Percentiles rank a stretch among this genome's conserved stretches.
Conservation (phyloP, 2,329 filamentous ascomycete genomes). For the Apiospora marii region DNA sequence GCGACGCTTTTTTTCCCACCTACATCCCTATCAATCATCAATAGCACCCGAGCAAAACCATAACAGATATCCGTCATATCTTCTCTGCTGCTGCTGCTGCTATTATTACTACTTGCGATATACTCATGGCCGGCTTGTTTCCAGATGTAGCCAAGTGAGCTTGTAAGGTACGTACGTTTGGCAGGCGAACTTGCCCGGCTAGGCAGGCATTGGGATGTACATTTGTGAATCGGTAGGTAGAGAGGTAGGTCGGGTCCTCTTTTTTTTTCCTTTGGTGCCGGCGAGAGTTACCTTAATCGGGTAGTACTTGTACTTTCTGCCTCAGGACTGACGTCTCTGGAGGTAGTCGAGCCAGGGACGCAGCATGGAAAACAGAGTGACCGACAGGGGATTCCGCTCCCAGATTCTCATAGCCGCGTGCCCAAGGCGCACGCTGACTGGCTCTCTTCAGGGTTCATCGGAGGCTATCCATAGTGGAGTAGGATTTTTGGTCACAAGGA, state of each 20-base stretch:
- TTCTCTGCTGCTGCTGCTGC: neutral
- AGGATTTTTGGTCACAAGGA: conserved; percentile 19
- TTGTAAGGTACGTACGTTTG: neutral
- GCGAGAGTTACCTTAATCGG: conserved; percentile 19
- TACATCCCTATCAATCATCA: conserved; percentile 5
- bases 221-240: neutral
- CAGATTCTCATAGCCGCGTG: conserved; percentile 19
- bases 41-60: conserved; percentile 18
- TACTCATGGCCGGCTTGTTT: conserved; percentile 14
- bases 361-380: conserved; percentile 16
- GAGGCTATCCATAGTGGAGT: conserved; percentile 25
- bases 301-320: conserved; percentile 12
- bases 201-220: neutral
- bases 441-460: conserved; percentile 14
- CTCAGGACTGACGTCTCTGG: conserved; percentile 15
- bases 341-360: conserved; percentile 13
- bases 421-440: conserved; percentile 18
- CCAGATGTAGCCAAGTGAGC: conserved; percentile 1
- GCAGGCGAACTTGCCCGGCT: neutral
- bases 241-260: neutral
- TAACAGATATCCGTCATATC: conserved; percentile 8
- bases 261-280: neutral
- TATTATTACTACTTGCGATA: conserved; percentile 1
- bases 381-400: conserved; percentile 22
- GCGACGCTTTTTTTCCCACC: neutral